Conservation (phyloP, 768 basidiomycete genomes). For the Russula griseocarnosa region DNA sequence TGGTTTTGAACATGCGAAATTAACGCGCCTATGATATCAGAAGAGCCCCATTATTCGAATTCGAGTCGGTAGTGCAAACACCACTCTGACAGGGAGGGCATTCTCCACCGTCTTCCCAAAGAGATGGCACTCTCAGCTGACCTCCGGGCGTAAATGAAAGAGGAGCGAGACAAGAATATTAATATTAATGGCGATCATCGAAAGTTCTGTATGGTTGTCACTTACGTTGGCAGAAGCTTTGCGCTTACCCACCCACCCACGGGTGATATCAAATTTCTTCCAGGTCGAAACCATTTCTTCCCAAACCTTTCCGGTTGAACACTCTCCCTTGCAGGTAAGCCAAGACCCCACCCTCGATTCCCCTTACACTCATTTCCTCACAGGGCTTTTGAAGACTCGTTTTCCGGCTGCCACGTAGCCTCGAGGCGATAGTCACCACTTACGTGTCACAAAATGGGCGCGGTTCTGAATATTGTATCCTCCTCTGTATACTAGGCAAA, state of each 20-base stretch:
- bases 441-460: not conserved
- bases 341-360: not conserved
- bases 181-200: constrained; percentile 5
- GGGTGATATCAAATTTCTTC: not conserved
- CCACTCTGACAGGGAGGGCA: not conserved
- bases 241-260: not conserved
- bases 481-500: not conserved
- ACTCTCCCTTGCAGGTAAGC: not conserved
- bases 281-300: not conserved
- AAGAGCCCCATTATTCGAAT: not conserved
- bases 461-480: not conserved
- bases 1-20: not conserved
- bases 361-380: not conserved
- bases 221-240: constrained; percentile 1
- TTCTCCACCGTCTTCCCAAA: not conserved
- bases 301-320: not conserved
- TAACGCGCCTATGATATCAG: not conserved
- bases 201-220: constrained; percentile 3
- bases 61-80: not conserved
- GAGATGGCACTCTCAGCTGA: constrained; percentile 7
- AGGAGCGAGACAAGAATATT: not conserved
- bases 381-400: not conserved
- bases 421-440: not conserved
- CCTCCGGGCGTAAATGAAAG: not conserved
- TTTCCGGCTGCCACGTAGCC: not conserved